Evolutionary conservation across 495 filamentous ascomycete genomes (phyloP).

Genomic region (Lepraria neglecta): DNA sequence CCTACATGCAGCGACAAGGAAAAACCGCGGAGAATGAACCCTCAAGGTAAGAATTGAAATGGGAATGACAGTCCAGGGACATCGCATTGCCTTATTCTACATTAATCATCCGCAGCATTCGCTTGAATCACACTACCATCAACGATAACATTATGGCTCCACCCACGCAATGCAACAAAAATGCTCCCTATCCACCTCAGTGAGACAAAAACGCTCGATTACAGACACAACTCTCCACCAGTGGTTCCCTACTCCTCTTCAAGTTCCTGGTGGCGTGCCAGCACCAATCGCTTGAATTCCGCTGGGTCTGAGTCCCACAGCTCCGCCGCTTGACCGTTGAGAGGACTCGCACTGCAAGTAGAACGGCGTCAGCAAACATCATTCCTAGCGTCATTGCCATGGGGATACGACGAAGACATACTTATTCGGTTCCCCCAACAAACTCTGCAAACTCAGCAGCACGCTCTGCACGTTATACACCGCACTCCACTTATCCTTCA

Average conservation of each 20-base stretch:
- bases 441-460: slow-evolving; percentile 84
- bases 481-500: slow-evolving; percentile 97
- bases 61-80: too few species aligned
- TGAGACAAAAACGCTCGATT: background rate
- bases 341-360: slow-evolving; percentile 66
- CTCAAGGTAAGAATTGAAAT: too few species aligned
- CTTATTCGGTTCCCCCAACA: slow-evolving; percentile 98
- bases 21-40: too few species aligned
- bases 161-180: background rate
- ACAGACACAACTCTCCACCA: background rate
- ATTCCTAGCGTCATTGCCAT: background rate
- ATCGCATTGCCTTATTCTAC: too few species aligned
- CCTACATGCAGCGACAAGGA: too few species aligned
- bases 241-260: slow-evolving; percentile 36
- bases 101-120: too few species aligned
- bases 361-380: background rate
- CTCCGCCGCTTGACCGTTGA: slow-evolving; percentile 94
- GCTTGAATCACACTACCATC: too few species aligned
- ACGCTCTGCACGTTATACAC: slow-evolving; percentile 94
- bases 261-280: slow-evolving; percentile 56
- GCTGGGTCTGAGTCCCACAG: slow-evolving; percentile 86
- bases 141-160: background rate
- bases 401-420: slow-evolving; percentile 39
- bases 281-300: slow-evolving; percentile 77
- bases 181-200: background rate